Base-by-base conservation (phyloP, 768 basidiomycete genomes). In the Russula lepida region DNA sequence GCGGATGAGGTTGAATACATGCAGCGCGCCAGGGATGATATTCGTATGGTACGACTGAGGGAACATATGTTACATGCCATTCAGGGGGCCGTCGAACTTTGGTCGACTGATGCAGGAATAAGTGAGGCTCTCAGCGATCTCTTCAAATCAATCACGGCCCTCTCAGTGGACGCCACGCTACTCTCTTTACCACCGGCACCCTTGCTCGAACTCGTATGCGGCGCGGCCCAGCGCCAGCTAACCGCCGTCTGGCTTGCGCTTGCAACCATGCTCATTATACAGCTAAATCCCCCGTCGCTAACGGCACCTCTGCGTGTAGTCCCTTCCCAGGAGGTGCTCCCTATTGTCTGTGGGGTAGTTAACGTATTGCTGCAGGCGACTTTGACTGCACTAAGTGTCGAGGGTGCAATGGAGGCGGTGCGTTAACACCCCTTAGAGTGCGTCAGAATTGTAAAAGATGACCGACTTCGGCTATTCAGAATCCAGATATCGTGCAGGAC, bases 401-500 rank as follows among this genome's bases (percentile, higher is more conserved):
- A 80, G 0, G 83, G 84, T 1, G 82, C 80, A 9, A 88, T 92
- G 87, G 84, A 84, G 68, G 76, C 76, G 62, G 90, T 92, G 67
- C 62, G 85, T 60, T 74, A 17, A 27, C 6, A 8, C 11, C 6
- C 6, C 8, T 32, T 32, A 8, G n/a, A 15, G 28, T 1, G 21
- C 33, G 17, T 43, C 19, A 52, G 49, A 6, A 37, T 33, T 21
- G 17, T 15, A 7, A 19, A 27, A 23, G 23, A 23, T 57, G 37
- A 44, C 32, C 12, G 28, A 19, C 15, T 3, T 3, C n/a, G 19
- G 27, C 25, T 17, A 15, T 44, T 15, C 35, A 95, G 92, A 92
- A 95, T 69, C 93, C 94, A 0, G 94, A 95, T 70, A 82, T 95
- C 28, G 90, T 92, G 17, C 92, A 93, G 69, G 85, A 84, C 27